Conservation (phyloP, 345 rosid genomes). For the Lumnitzera littorea region DNA sequence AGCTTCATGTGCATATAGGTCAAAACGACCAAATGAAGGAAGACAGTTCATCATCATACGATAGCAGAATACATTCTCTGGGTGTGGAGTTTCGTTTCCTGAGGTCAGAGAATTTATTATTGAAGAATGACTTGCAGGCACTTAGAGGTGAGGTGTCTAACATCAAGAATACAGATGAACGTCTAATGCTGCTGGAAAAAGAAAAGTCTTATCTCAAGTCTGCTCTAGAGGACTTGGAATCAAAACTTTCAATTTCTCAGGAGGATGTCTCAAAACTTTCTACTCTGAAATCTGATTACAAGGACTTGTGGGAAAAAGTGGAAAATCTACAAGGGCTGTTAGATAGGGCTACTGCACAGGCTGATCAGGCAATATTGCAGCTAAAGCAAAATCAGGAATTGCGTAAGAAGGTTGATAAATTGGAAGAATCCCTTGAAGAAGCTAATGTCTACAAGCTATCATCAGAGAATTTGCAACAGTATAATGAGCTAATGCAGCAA, state of each 20-base stretch:
- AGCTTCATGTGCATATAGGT: constrained; percentile 12
- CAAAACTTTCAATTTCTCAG: constrained; percentile 57
- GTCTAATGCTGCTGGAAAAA: constrained; percentile 55
- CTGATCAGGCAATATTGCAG: constrained; percentile 70
- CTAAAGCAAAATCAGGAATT: constrained; percentile 85
- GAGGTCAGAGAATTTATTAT: constrained; percentile 54
- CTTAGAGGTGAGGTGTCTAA: constrained; percentile 46
- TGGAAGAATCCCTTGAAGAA: constrained; percentile 76
- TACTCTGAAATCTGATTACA: constrained; percentile 57
- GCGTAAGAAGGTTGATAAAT: constrained; percentile 61
- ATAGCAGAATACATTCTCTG: constrained; percentile 34
- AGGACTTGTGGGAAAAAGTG: constrained; percentile 64
- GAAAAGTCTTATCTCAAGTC: constrained; percentile 55
- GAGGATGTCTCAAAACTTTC: constrained; percentile 67
- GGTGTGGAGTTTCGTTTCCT: constrained; percentile 54
- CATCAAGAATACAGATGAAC: constrained; percentile 56
- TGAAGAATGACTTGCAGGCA: constrained; percentile 57
- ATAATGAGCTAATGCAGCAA: constrained; percentile 78
- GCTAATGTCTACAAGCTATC: constrained; percentile 66
- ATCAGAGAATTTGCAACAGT: constrained; percentile 62
- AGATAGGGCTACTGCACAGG: constrained; percentile 70
- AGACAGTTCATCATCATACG: constrained; percentile 20
- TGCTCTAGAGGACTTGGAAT: constrained; percentile 64
- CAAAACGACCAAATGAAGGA: constrained; percentile 15
- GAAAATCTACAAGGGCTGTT: constrained; percentile 56